Evolutionary conservation across 2,329 filamentous ascomycete species (phyloP).

Genomic region (Colletotrichum limetticola): DNA sequence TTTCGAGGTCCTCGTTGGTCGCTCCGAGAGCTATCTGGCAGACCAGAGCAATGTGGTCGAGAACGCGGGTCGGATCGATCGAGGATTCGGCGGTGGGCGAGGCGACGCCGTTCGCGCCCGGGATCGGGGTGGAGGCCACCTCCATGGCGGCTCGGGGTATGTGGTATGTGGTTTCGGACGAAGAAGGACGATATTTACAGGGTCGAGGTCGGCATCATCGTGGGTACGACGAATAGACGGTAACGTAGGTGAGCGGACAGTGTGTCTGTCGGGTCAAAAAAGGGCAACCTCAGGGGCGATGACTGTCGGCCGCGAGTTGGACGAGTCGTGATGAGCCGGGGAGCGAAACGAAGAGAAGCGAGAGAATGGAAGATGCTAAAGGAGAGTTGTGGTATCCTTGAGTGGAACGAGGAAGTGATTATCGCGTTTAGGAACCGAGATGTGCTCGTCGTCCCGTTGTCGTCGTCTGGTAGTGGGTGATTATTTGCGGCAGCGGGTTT

Average conservation of each 20-base stretch:
- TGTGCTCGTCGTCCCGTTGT: not conserved
- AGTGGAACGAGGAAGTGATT: slow-evolving; percentile 10
- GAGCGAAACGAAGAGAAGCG: slow-evolving; percentile 13
- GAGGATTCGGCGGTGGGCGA: slow-evolving; percentile 59
- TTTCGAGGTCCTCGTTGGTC: slow-evolving; percentile 80
- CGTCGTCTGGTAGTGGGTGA: slow-evolving; percentile 13
- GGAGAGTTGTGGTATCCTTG: slow-evolving; percentile 14
- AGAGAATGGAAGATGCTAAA: slow-evolving; percentile 17
- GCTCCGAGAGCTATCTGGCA: slow-evolving; percentile 81
- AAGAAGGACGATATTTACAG: slow-evolving; percentile 35
- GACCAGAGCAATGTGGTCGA: slow-evolving; percentile 78
- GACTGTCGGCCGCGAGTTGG: slow-evolving; percentile 13
- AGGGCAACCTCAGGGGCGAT: slow-evolving; percentile 22
- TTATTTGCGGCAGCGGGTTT: slow-evolving; percentile 13
- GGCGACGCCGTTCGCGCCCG: slow-evolving; percentile 59
- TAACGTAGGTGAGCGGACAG: slow-evolving; percentile 4
- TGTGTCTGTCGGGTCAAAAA: slow-evolving; percentile 21
- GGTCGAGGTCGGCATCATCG: slow-evolving; percentile 32
- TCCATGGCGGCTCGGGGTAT: slow-evolving; percentile 57
- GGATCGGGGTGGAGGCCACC: slow-evolving; percentile 58
- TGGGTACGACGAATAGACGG: slow-evolving; percentile 10
- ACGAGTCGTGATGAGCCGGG: slow-evolving; percentile 9
- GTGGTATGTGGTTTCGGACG: slow-evolving; percentile 18
- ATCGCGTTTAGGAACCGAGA: slow-evolving; percentile 19
- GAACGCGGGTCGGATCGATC: slow-evolving; percentile 74